These are phyloP conservation scores for Penicillium argentinense DNA, from an alignment of 495 filamentous ascomycete species.

Conservation along the genomic window DNA sequence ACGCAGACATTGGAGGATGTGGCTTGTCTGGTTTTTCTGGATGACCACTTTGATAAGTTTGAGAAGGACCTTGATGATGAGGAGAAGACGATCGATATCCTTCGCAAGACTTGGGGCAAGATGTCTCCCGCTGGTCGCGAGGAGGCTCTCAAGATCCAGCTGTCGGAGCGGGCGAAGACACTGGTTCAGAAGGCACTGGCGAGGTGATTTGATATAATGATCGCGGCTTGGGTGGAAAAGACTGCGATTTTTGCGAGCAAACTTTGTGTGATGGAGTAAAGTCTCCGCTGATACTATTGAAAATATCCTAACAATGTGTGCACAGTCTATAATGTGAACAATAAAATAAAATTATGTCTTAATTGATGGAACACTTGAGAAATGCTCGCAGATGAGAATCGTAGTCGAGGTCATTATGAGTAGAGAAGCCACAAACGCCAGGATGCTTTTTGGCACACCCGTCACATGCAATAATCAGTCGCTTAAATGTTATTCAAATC, in stretches of 20 bases:
- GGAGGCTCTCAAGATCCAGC: constrained; percentile 63
- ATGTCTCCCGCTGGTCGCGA: constrained; percentile 67
- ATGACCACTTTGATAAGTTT: constrained; percentile 80
- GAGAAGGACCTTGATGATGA: constrained; percentile 62
- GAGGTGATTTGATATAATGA: constrained; percentile 30
- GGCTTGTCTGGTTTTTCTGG: constrained; percentile 81
- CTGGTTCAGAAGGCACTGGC: constrained; percentile 65
- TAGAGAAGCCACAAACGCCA: not conserved
- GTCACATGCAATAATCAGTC: constrained; percentile 1
- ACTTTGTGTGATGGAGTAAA: not conserved
- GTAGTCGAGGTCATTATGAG: constrained; percentile 1
- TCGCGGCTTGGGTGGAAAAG: no score
- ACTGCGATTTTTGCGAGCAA: no score
- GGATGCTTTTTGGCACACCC: constrained; percentile 5
- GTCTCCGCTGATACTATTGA: not conserved
- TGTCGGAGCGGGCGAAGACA: constrained; percentile 56
- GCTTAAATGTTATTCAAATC: not conserved
- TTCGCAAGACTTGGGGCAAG: constrained; percentile 84
- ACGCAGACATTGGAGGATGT: constrained; percentile 78
- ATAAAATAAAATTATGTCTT: not conserved
- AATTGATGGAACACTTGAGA: not conserved
- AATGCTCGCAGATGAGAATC: constrained; percentile 9
- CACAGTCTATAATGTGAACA: not conserved
- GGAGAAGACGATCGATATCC: constrained; percentile 70
- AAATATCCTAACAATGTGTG: not conserved